phyloP scores from a whole-genome alignment of 208 protist genomes.

The Leptomonas pyrrhocoris region DNA sequence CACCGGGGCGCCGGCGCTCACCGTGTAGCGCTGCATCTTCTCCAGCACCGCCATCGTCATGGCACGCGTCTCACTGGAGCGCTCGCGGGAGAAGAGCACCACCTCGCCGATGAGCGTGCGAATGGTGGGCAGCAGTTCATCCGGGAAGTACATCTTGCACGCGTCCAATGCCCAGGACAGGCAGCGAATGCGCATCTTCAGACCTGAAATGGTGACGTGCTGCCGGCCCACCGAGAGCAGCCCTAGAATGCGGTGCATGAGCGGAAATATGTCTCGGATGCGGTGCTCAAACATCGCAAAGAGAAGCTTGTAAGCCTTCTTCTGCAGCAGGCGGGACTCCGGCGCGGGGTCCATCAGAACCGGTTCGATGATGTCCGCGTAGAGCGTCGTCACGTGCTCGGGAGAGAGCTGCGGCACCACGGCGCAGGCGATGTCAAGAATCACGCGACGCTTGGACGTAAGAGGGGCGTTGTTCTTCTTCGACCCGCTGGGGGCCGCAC shows the following conservation, averaged over 20 bases:
- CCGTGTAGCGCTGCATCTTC: slow-evolving; percentile 87
- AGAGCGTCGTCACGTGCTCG: slow-evolving; percentile 66
- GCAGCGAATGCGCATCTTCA: slow-evolving; percentile 89
- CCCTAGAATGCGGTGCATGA: slow-evolving; percentile 75
- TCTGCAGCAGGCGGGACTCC: slow-evolving; percentile 82
- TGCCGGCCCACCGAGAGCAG: slow-evolving; percentile 74
- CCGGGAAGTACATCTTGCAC: slow-evolving; percentile 86
- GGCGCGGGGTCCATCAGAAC: slow-evolving; percentile 80
- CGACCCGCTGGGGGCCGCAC: background rate
- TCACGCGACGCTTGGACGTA: slow-evolving; percentile 76
- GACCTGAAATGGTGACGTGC: slow-evolving; percentile 82
- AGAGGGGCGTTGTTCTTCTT: slow-evolving; percentile 52
- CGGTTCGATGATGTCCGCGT: slow-evolving; percentile 81
- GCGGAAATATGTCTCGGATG: slow-evolving; percentile 72
- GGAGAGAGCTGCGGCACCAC: slow-evolving; percentile 70
- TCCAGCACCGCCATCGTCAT: slow-evolving; percentile 88
- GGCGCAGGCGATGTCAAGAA: slow-evolving; percentile 86
- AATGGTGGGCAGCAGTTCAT: slow-evolving; percentile 62
- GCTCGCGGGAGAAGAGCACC: slow-evolving; percentile 79
- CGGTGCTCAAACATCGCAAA: slow-evolving; percentile 85
- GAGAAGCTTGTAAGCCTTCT: slow-evolving; percentile 92
- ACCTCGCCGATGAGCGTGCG: slow-evolving; percentile 68
- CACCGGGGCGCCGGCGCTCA: slow-evolving; percentile 50
- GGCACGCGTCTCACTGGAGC: slow-evolving; percentile 74
- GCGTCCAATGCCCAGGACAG: slow-evolving; percentile 87